Conservation (phyloP, 2,329 filamentous ascomycete species). For the Colletotrichum sp. region DNA sequence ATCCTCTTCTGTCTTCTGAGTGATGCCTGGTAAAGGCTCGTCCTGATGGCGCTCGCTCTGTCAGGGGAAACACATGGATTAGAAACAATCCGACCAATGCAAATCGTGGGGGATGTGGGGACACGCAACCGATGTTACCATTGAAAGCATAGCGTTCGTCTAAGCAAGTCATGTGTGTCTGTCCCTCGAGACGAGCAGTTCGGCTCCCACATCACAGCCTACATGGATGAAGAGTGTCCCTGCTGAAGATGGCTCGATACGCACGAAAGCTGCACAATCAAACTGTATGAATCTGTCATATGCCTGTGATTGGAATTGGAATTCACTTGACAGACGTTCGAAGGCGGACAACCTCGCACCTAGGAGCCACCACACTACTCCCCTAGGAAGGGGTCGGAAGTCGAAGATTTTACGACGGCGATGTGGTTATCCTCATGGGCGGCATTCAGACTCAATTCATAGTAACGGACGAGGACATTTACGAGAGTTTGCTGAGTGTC, state of each 20-base stretch:
- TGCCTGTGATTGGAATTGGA: neutral
- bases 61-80: neutral
- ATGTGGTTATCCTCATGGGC: neutral
- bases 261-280: rapidly evolving
- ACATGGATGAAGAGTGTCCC: neutral
- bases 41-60: neutral
- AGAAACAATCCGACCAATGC: neutral
- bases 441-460: rapidly evolving
- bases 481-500: neutral
- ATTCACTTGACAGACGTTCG: neutral
- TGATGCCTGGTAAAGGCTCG: neutral
- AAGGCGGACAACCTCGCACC: neutral
- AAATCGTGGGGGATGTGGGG: neutral
- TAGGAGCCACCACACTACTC: neutral
- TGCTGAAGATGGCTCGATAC: neutral
- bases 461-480: rapidly evolving
- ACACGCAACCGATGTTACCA: neutral
- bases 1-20: neutral
- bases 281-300: rapidly evolving
- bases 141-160: neutral
- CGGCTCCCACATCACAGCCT: neutral
- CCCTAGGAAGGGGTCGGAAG: neutral
- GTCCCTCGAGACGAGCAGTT: neutral
- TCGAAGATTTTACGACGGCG: rapidly evolving
- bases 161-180: neutral